Base-by-base conservation (phyloP, 192 early-diverging fungal genomes). In the Coemansia sp. region DNA sequence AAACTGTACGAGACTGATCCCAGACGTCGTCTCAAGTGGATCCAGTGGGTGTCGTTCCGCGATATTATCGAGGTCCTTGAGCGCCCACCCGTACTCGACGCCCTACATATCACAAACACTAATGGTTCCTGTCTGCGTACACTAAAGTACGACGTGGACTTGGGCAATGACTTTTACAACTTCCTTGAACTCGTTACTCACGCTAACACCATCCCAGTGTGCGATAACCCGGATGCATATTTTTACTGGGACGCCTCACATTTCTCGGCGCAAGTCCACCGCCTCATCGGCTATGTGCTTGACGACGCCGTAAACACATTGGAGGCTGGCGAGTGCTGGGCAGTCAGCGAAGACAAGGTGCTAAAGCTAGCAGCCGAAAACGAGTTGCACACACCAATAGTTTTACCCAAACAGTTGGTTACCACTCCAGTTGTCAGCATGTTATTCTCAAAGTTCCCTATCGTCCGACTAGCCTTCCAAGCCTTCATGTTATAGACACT, bases 131-230 rank as follows among this genome's bases (percentile, higher is more conserved):
- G 81, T 38, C 55, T 83, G 36, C 66, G 74, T 22, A 78, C 81
- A 13, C 66, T 83, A 4, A 78, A 83, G 47, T 83, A 83, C 38
- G 81, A 78, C 29, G 76, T 78, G 0, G 81, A 83, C 40, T 47
- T 83, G 67, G 81, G 81, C 39, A 83, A 78, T 50, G 81, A 83
- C 60, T 83, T 83, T 74, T 83, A 83, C 76, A 83, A 83, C 62
- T 83, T 83, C 47, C 69, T 83, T 36, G 81, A 83, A 61, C 81
- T 83, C 15, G 81, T 83, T 38, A 75, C 81, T 5, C 81, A 83
- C 39, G 81, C 81, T 16, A 78, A 83, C 52, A 84, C 77, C 8
- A 80, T 84, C 22, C 82, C 82, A 0, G 65, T 84, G 40, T 84
- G 82, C 67, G 78, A 84, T 9, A 80, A 70, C 20, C 82, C 82